A percentile compares a stretch with the other conserved stretches of the same genome.
Evolutionary conservation across 2,329 filamentous ascomycete species (phyloP).

Genomic region (Apiospora arundinis): DNA sequence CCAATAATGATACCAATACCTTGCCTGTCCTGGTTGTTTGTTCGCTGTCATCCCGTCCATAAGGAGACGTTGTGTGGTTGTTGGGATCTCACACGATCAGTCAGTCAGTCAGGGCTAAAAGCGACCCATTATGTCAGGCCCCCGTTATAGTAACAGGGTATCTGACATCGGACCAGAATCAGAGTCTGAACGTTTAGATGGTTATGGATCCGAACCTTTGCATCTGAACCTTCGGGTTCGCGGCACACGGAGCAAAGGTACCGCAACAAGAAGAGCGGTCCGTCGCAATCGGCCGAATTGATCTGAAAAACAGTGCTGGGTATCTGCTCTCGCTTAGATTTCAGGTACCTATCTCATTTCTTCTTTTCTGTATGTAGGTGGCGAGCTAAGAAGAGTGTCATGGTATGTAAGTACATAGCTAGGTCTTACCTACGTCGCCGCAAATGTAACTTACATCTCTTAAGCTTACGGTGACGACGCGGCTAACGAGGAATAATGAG

Average conservation of each 20-base stretch:
- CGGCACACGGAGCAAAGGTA: not conserved
- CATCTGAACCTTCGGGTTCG: not conserved
- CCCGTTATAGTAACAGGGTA: not conserved
- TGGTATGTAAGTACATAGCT: too few species aligned
- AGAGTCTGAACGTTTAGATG: not conserved
- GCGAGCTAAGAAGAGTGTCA: too few species aligned
- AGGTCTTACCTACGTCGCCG: too few species aligned
- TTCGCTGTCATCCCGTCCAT: too few species aligned
- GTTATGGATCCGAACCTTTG: not conserved
- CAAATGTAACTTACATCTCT: too few species aligned
- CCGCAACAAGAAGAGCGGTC: not conserved
- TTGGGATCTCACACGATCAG: not conserved
- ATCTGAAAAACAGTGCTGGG: too few species aligned
- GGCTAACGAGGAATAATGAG: not conserved
- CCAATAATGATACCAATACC: too few species aligned
- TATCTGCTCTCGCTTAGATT: too few species aligned
- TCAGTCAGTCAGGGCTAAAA: not conserved
- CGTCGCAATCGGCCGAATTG: not conserved
- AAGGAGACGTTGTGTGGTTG: not conserved
- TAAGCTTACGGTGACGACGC: not conserved
- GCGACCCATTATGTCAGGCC: not conserved
- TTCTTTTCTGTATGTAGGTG: too few species aligned
- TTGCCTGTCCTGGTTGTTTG: too few species aligned
- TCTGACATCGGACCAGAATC: constrained; percentile 4
- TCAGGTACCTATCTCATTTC: too few species aligned